Evolutionary conservation across 805 yeast genomes (phyloP).

Genomic region (Jamesozyma hellenica): DNA sequence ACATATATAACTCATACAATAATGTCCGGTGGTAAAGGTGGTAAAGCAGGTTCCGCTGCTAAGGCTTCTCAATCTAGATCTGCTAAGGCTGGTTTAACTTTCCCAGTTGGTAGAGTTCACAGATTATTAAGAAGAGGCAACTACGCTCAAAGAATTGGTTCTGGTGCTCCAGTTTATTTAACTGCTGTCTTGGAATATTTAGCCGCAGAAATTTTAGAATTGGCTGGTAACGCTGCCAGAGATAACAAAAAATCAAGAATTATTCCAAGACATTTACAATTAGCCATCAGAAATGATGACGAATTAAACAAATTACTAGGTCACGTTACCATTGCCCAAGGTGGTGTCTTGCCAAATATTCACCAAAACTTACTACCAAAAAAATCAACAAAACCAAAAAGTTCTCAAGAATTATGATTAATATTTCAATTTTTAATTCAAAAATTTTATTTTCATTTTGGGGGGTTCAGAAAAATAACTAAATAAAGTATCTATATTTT

Average conservation of each 20-base stretch:
- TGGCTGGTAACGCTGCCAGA: slow-evolving; percentile 98
- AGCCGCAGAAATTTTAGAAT: slow-evolving; percentile 95
- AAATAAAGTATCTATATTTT: too few relatives aligned
- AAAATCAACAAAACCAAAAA: slow-evolving; percentile 54
- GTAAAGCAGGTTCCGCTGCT: slow-evolving; percentile 90
- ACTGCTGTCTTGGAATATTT: slow-evolving; percentile 95
- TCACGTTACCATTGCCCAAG: slow-evolving; percentile 94
- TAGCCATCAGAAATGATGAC: slow-evolving; percentile 98
- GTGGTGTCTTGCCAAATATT: slow-evolving; percentile 98
- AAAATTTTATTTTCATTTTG: too few relatives aligned
- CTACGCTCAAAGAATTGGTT: slow-evolving; percentile 97
- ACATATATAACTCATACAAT: slow-evolving; percentile 12
- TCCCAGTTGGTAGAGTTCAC: slow-evolving; percentile 99
- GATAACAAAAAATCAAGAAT: slow-evolving; percentile 99
- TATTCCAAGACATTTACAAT: slow-evolving; percentile 96
- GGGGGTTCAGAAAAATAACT: too few relatives aligned
- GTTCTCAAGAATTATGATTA: slow-evolving; percentile 54
- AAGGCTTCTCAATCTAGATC: slow-evolving; percentile 97
- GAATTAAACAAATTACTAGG: slow-evolving; percentile 89
- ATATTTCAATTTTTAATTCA: too few relatives aligned
- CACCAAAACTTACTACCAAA: slow-evolving; percentile 86
- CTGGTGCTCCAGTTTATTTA: slow-evolving; percentile 97
- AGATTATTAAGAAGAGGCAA: slow-evolving; percentile 93
- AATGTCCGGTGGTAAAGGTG: slow-evolving; percentile 70
- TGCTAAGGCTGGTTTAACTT: slow-evolving; percentile 95